Conservation (phyloP, 495 filamentous ascomycete genomes). For the Hypoxylon lienhwacheense region DNA sequence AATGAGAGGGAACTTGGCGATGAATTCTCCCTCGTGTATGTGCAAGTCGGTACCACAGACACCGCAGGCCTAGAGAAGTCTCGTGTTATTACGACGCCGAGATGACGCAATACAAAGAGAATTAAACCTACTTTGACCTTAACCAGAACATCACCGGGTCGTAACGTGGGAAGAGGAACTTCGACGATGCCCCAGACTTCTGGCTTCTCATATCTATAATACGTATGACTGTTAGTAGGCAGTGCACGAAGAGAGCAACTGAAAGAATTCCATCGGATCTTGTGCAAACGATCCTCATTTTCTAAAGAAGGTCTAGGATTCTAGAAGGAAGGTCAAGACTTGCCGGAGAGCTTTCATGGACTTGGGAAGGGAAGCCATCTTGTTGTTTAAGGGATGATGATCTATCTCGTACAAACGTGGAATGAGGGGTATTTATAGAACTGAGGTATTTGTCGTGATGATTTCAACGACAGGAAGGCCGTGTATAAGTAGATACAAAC, state of each 20-base stretch:
- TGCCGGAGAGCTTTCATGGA: slow-evolving; percentile 65
- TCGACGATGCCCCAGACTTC: slow-evolving; percentile 60
- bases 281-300: not conserved
- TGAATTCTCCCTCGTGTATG: slow-evolving; percentile 60
- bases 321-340: slow-evolving; percentile 26
- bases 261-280: slow-evolving; percentile 1
- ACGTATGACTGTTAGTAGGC: slow-evolving; percentile 15
- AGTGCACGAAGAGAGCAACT: not conserved
- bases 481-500: not conserved
- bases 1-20: slow-evolving; percentile 44
- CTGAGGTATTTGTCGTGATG: slow-evolving; percentile 4
- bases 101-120: not conserved
- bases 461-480: slow-evolving; percentile 1
- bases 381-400: slow-evolving; percentile 6
- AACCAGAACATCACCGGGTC: slow-evolving; percentile 62
- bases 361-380: slow-evolving; percentile 50
- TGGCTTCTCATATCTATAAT: slow-evolving; percentile 62
- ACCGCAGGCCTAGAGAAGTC: slow-evolving; percentile 55
- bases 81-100: slow-evolving; percentile 16
- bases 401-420: slow-evolving; percentile 8
- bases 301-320: not conserved
- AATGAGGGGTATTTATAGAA: slow-evolving; percentile 18
- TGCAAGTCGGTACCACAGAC: slow-evolving; percentile 67
- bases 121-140: slow-evolving; percentile 54
- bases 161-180: slow-evolving; percentile 61